Evolutionary conservation across 345 rosid species (phyloP).

Genomic region (Bruguiera parviflora): DNA sequence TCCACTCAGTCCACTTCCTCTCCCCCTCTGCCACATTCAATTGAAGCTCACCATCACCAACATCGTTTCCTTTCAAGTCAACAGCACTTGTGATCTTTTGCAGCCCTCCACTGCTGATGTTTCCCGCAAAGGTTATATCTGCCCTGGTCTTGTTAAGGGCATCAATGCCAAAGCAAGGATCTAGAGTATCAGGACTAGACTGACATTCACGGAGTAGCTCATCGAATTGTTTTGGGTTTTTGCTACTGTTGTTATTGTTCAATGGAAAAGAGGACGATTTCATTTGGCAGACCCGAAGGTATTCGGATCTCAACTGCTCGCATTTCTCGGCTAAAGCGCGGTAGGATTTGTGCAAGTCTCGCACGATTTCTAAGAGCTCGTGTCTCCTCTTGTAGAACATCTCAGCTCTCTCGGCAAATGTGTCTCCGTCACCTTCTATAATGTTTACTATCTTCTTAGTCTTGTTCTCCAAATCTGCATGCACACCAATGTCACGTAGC

Average conservation of each 20-base stretch:
- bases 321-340: conserved; percentile 19
- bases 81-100: neutral
- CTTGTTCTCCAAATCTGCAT: conserved; percentile 28
- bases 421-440: conserved; percentile 26
- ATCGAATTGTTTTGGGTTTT: neutral
- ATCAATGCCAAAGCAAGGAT: neutral
- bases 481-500: neutral
- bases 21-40: conserved; percentile 5
- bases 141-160: neutral
- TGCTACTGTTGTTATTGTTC: neutral
- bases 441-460: conserved; percentile 12
- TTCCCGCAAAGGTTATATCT: neutral
- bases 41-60: neutral
- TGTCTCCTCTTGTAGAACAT: conserved; percentile 25
- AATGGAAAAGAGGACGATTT: conserved; percentile 5
- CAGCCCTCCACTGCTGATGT: neutral
- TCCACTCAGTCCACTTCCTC: conserved; percentile 12
- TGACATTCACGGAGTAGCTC: neutral
- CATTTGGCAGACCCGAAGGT: neutral
- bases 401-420: conserved; percentile 26
- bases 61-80: neutral
- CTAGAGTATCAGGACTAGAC: neutral
- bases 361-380: conserved; percentile 16
- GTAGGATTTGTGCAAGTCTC: conserved; percentile 19
- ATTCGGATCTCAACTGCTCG: conserved; percentile 17